Base-by-base conservation (phyloP, 148 eudicot genomes). In the Silene conica region DNA sequence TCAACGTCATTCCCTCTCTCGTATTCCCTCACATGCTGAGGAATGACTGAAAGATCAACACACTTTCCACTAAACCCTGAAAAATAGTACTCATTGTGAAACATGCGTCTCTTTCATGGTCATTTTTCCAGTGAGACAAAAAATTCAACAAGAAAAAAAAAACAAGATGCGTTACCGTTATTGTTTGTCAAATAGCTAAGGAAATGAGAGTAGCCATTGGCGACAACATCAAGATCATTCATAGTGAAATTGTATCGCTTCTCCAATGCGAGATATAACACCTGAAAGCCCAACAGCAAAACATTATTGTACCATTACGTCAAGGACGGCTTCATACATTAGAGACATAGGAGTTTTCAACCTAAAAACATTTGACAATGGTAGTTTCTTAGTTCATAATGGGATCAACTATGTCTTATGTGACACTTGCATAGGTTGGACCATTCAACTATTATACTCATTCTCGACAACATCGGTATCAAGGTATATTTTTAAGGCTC, bases 181-280 rank as follows among this genome's bases (percentile, higher is more conserved):
- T 74, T 83, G 45, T 60, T 80, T 52, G 62, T 82, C 71, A 92
- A 46, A 77, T 84, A 89, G 67, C 85, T 87, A 56, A 80, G 86
- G 79, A 92, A 92, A 78, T 80, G 87, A 50, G 90, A 88, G 72
- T 92, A 92, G 16, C 96, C 93, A 80, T 90, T 92, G 15, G 97
- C 97, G 68, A 92, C 88, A 70, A 92, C 80, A 69, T 88, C 87
- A 55, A 92, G 91, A 79, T 92, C 96, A 63, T 84, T 72, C 59
- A 92, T 78, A 73, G 76, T 82, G 82, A 92, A 92, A 83, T 92
- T 92, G 82, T 87, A 92, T 46, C 97, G 96, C 76, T 90, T 92
- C 86, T 92, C 97, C 75, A 90, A 63, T 8, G 97, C 97, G 83
- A 92, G 77, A 79, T 88, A 92, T 67, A 87, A 48, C 66, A 92